phyloP scores from a whole-genome alignment of 2,329 filamentous ascomycete species.

The Diaporthe longicolla region DNA sequence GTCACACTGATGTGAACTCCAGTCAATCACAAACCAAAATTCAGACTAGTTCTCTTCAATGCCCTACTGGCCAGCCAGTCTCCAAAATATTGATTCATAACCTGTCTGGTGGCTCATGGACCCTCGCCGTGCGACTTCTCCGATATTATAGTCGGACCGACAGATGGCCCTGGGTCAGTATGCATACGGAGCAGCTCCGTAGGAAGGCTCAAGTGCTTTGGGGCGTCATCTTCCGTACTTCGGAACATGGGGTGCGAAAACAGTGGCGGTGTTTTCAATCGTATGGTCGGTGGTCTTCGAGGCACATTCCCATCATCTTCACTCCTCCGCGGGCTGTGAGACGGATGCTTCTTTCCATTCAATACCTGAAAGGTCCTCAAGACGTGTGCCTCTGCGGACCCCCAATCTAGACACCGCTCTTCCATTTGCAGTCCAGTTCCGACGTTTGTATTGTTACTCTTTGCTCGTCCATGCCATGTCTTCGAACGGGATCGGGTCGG shows the following conservation, averaged over 20 bases:
- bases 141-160: neutral
- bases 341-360: conserved; percentile 28
- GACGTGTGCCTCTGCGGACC: conserved; percentile 33
- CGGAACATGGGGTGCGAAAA: conserved; percentile 41
- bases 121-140: neutral
- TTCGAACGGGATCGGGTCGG: conserved; percentile 22
- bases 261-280: conserved; percentile 39
- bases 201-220: conserved; percentile 36
- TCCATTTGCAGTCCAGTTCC: neutral
- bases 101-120: neutral
- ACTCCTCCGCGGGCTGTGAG: neutral
- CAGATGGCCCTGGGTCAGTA: conserved; percentile 1
- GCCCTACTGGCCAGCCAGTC: conserved; percentile 7
- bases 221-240: neutral
- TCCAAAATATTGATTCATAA: neutral
- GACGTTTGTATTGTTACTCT: neutral
- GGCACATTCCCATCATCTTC: conserved; percentile 2
- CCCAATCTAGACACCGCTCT: conserved; percentile 27
- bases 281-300: conserved; percentile 24
- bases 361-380: conserved; percentile 35
- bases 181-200: conserved; percentile 30
- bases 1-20: neutral
- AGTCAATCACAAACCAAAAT: neutral
- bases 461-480: conserved; percentile 34
- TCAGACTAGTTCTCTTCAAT: neutral